Evolutionary conservation across 1,284 basidiomycete species (phyloP).

Genomic region (Pholiota adiposa): DNA sequence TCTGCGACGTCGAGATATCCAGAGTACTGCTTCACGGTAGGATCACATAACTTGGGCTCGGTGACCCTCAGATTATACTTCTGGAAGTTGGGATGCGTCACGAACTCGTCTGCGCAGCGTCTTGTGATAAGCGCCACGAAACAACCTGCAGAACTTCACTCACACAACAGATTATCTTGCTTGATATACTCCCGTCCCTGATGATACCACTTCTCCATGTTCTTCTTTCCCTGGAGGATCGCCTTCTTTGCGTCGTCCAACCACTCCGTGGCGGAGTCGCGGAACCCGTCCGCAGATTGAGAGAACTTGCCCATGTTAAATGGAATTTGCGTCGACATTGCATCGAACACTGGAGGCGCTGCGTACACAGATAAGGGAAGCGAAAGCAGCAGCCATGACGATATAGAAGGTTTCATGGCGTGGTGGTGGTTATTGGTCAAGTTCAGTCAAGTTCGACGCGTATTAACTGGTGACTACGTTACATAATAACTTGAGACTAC

Average conservation of each 20-base stretch:
- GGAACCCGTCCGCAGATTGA: slow-evolving; percentile 22
- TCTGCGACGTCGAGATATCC: slow-evolving; percentile 90
- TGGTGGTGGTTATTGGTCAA: background rate
- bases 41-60: slow-evolving; percentile 80
- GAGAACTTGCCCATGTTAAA: slow-evolving; percentile 16
- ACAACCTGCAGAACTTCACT: slow-evolving; percentile 5
- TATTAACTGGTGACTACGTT: too few species aligned
- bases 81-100: slow-evolving; percentile 74
- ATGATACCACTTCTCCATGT: slow-evolving; percentile 56
- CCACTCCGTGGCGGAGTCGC: slow-evolving; percentile 33
- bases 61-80: slow-evolving; percentile 75
- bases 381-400: slow-evolving; percentile 9
- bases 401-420: slow-evolving; percentile 11
- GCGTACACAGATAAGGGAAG: slow-evolving; percentile 5
- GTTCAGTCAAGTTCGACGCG: background rate
- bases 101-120: slow-evolving; percentile 63
- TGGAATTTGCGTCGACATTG: slow-evolving; percentile 12
- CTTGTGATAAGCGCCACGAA: slow-evolving; percentile 6
- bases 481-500: too few species aligned
- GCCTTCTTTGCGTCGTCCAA: slow-evolving; percentile 45
- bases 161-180: slow-evolving; percentile 66
- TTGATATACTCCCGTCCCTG: slow-evolving; percentile 69
- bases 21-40: slow-evolving; percentile 83
- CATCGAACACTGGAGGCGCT: slow-evolving; percentile 15
- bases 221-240: slow-evolving; percentile 48